phyloP scores from a whole-genome alignment of 1,139 yeast genomes.

The Pichia sp. region DNA sequence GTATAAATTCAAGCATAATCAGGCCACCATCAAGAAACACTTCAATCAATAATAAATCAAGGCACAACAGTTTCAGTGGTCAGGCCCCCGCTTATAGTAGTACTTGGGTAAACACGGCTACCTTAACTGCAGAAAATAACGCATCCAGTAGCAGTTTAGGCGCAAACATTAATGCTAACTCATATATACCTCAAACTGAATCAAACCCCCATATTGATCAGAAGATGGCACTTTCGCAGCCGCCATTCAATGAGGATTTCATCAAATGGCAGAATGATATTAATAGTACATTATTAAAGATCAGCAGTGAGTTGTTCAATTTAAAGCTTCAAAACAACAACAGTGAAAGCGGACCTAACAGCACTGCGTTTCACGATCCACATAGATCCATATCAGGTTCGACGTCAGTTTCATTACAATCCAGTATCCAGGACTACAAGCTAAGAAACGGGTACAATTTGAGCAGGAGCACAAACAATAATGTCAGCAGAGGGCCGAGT shows the following conservation, averaged over 20 bases:
- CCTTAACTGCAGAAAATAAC: no score
- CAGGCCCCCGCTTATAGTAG: no score
- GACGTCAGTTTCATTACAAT: conserved; percentile 5
- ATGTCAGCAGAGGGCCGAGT: no score
- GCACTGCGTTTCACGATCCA: background rate
- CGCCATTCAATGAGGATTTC: conserved; percentile 13
- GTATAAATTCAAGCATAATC: conserved; percentile 19
- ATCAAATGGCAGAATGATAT: conserved; percentile 27
- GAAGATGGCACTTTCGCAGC: background rate
- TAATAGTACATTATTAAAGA: conserved; percentile 21
- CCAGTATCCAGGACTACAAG: conserved; percentile 7
- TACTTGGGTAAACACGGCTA: no score
- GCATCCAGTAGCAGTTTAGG: no score
- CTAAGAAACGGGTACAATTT: background rate
- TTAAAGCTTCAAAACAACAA: conserved; percentile 8
- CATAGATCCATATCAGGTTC: conserved; percentile 10
- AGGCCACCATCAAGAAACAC: conserved; percentile 23
- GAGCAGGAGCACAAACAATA: no score
- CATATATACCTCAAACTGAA: no score
- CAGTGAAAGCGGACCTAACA: background rate
- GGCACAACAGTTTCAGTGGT: conserved; percentile 12
- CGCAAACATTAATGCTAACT: no score
- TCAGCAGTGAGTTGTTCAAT: conserved; percentile 22
- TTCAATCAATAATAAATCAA: conserved; percentile 12
- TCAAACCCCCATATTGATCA: no score